Conservation (phyloP, 2,329 filamentous ascomycete species). For the Alternaria ethzedia region DNA sequence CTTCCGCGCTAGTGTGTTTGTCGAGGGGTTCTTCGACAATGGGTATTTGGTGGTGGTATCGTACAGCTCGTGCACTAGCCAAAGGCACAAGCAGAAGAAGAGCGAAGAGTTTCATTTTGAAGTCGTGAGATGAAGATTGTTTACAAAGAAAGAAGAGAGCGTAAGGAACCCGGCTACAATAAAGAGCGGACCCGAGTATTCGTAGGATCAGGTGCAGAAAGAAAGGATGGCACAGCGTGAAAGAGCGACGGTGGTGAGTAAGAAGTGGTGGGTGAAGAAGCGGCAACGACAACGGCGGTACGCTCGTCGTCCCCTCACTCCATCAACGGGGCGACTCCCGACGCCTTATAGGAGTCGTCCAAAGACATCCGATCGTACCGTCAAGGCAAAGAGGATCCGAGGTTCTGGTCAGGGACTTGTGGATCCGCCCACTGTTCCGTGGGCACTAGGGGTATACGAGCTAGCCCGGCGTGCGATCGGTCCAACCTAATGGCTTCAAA, state of each 20-base stretch:
- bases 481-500: background rate
- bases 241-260: background rate
- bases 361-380: background rate
- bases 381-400: background rate
- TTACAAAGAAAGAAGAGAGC: background rate
- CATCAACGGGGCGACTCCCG: background rate
- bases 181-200: background rate
- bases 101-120: conserved; percentile 10
- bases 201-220: background rate
- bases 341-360: conserved; percentile 2
- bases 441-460: background rate
- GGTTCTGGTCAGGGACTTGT: background rate
- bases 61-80: conserved; percentile 12
- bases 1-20: background rate
- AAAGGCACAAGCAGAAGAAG: conserved; percentile 13
- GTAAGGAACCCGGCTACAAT: background rate
- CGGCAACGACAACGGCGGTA: background rate
- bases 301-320: background rate
- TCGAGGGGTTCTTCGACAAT: background rate
- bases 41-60: conserved; percentile 11
- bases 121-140: background rate
- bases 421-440: background rate
- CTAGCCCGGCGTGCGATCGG: background rate
- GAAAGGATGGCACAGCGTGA: background rate
- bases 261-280: background rate